phyloP scores from a whole-genome alignment of 352 stramenopile species.

The Blastocystis sp. region DNA sequence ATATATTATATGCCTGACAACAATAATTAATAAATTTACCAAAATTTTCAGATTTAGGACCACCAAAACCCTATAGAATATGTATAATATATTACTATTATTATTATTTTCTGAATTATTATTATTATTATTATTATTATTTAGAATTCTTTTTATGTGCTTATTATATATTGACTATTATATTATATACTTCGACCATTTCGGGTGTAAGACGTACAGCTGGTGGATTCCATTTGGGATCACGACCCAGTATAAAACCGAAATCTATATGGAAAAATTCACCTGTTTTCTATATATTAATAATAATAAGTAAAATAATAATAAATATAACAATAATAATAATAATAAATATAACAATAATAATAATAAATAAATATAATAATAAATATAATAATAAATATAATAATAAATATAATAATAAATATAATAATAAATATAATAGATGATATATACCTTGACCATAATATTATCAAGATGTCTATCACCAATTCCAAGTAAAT shows the following conservation, averaged over 20 bases:
- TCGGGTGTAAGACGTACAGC: conserved; percentile 86
- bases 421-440: too few species aligned
- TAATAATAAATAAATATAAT: too few species aligned
- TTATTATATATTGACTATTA: neutral
- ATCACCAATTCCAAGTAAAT: conserved; percentile 93
- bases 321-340: too few species aligned
- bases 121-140: conserved; percentile 12
- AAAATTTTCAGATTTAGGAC: conserved; percentile 66
- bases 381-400: too few species aligned
- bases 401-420: too few species aligned
- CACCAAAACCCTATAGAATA: conserved; percentile 58
- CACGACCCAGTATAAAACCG: conserved; percentile 91
- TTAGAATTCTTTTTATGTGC: neutral
- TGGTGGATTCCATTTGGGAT: conserved; percentile 91
- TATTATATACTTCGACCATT: conserved; percentile 39
- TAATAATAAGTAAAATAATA: too few species aligned
- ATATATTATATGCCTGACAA: conserved; percentile 64
- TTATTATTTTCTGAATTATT: neutral
- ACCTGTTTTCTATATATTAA: conserved; percentile 56
- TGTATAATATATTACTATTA: neutral
- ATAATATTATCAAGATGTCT: conserved; percentile 98
- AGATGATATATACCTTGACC: conserved; percentile 52
- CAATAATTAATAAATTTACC: conserved; percentile 71
- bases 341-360: too few species aligned
- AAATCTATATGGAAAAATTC: conserved; percentile 99